These are phyloP conservation scores for Paramyrothecium roridum DNA, from an alignment of 2,329 filamentous ascomycete species.

Conservation along the genomic window DNA sequence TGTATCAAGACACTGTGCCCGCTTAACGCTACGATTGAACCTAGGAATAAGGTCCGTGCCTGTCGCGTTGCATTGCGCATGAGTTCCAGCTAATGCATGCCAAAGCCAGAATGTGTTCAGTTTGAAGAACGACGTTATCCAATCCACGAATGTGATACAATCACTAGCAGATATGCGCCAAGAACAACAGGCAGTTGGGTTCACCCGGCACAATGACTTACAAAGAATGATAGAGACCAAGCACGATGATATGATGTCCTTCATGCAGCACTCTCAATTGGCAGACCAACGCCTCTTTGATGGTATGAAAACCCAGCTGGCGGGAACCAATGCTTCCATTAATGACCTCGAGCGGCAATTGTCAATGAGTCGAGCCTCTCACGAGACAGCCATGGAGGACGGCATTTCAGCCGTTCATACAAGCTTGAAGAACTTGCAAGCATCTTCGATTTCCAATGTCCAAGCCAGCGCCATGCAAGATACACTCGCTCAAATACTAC, in stretches of 20 bases:
- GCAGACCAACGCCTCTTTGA: neutral
- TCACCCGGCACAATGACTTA: neutral
- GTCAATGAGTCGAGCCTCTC: neutral
- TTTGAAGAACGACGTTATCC: neutral
- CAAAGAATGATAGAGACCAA: neutral
- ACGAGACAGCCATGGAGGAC: neutral
- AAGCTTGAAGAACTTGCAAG: neutral
- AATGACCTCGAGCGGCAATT: neutral
- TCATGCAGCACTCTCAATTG: neutral
- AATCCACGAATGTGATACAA: neutral
- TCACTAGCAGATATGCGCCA: neutral
- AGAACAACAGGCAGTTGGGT: neutral
- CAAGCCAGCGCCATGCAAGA: neutral
- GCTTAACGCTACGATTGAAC: conserved; percentile 2
- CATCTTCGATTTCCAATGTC: neutral
- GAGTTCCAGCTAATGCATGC: too few species aligned
- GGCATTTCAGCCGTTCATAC: neutral
- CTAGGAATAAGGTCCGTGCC: conserved; percentile 1
- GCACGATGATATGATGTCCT: neutral
- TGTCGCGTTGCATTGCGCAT: neutral
- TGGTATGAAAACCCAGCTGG: neutral
- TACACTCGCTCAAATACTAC: neutral
- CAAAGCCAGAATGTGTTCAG: neutral
- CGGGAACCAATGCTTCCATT: neutral
- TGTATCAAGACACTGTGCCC: neutral